Conservation (phyloP, 176 grass and related monocot genomes). For the Raddia guianensis region DNA sequence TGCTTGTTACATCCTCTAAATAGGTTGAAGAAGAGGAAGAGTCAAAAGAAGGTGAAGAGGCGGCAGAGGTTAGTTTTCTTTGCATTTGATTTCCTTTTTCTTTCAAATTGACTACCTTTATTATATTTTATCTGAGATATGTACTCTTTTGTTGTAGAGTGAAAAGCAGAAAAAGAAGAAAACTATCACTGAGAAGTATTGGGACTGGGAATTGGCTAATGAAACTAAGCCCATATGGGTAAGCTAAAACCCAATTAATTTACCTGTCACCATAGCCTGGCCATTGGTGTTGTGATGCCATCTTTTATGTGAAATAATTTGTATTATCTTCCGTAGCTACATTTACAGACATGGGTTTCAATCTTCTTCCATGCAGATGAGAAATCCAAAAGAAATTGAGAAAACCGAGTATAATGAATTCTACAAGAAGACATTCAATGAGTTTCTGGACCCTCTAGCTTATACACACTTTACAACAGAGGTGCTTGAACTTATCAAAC, state of each 20-base stretch:
- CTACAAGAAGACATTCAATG: slow-evolving; percentile 96
- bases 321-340: neutral
- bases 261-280: neutral
- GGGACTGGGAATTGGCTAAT: slow-evolving; percentile 93
- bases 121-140: neutral
- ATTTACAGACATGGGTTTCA: neutral
- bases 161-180: slow-evolving; percentile 88
- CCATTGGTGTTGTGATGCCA: neutral
- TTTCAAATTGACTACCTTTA: neutral
- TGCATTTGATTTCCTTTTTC: slow-evolving; percentile 1
- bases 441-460: slow-evolving; percentile 82
- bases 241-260: slow-evolving; percentile 27
- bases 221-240: slow-evolving; percentile 97
- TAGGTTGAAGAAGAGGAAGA: slow-evolving; percentile 84
- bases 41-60: slow-evolving; percentile 78
- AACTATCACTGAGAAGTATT: slow-evolving; percentile 91
- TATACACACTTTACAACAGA: slow-evolving; percentile 89
- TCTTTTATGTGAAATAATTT: neutral
- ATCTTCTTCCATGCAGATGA: slow-evolving; percentile 63
- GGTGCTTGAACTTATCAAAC: slow-evolving; percentile 38
- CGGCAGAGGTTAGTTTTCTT: slow-evolving; percentile 47
- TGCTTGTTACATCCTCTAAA: slow-evolving; percentile 22
- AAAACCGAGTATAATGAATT: slow-evolving; percentile 87
- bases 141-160: slow-evolving; percentile 46
- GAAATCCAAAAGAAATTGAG: slow-evolving; percentile 78